Conservation (phyloP, 768 basidiomycete genomes). For the Pulveroboletus sp. region DNA sequence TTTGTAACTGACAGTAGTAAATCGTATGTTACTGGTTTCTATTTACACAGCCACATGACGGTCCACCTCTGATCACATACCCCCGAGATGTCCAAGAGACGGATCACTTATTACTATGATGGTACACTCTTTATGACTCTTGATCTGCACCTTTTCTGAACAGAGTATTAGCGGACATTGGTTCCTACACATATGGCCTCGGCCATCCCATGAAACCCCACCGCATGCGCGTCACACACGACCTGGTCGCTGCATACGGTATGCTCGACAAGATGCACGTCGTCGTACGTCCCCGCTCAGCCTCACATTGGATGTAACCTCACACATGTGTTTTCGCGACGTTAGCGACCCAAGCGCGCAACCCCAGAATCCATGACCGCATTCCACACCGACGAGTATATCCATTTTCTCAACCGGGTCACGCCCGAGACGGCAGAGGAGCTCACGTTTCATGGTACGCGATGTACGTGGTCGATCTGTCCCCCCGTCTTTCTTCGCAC, state of each 20-base stretch:
- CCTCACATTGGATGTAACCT: background rate
- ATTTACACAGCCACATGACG: too few species aligned
- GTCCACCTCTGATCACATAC: too few species aligned
- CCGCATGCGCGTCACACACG: conserved; percentile 90
- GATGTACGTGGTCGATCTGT: conserved; percentile 57
- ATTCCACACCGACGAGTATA: conserved; percentile 98
- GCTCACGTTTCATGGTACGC: conserved; percentile 76
- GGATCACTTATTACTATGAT: conserved; percentile 82
- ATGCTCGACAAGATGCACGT: conserved; percentile 96
- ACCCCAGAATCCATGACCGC: conserved; percentile 78
- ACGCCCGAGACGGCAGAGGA: conserved; percentile 90
- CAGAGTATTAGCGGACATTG: conserved; percentile 56
- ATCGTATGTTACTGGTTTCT: too few species aligned
- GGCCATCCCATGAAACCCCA: conserved; percentile 97
- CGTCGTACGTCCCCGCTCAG: conserved; percentile 46
- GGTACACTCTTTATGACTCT: conserved; percentile 39
- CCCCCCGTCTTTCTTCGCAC: background rate
- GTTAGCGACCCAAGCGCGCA: conserved; percentile 69
- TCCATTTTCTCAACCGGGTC: conserved; percentile 85
- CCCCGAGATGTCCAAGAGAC: conserved; percentile 71
- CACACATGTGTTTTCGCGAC: background rate
- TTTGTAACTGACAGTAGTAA: too few species aligned
- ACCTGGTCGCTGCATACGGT: conserved; percentile 85
- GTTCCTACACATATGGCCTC: conserved; percentile 77
- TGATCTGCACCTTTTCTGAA: background rate